Evolutionary conservation across 495 filamentous ascomycete species (phyloP).

Genomic region (Xylaria palmicola): DNA sequence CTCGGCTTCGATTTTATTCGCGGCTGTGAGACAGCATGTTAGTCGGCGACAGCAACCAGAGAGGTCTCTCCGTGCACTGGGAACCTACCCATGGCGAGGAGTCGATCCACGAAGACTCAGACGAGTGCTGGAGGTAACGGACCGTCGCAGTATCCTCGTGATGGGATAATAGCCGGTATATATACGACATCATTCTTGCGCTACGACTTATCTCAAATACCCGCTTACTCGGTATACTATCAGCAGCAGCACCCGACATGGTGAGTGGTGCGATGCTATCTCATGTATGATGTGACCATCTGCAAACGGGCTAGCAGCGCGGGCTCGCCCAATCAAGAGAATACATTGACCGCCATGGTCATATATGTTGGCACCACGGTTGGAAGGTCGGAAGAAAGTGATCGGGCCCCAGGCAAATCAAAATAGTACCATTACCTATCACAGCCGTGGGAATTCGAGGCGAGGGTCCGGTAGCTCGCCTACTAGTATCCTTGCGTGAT

Average conservation of each 20-base stretch:
- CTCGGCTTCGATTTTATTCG: slow-evolving; percentile 12
- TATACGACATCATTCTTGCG: background rate
- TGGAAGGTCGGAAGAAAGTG: background rate
- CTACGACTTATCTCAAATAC: background rate
- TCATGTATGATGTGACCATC: background rate
- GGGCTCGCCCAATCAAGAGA: background rate
- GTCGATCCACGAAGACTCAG: background rate
- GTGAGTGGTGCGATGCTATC: slow-evolving; percentile 3
- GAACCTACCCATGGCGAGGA: slow-evolving; percentile 1
- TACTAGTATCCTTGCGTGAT: background rate
- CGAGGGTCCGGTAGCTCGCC: background rate
- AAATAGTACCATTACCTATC: background rate
- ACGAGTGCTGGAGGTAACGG: background rate
- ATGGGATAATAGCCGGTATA: background rate
- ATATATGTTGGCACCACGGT: background rate
- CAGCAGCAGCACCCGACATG: background rate
- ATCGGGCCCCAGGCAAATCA: background rate
- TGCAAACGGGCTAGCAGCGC: background rate
- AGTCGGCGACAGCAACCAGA: background rate
- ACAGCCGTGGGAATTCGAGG: background rate
- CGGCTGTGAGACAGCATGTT: background rate
- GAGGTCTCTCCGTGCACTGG: background rate
- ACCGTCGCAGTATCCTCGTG: background rate
- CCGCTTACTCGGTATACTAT: background rate
- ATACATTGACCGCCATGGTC: background rate